Percentiles rank a stretch among this genome's conserved stretches.
Conservation (phyloP, 371 early-diverging fungal genomes). For the Amoeboradix gromovi region DNA sequence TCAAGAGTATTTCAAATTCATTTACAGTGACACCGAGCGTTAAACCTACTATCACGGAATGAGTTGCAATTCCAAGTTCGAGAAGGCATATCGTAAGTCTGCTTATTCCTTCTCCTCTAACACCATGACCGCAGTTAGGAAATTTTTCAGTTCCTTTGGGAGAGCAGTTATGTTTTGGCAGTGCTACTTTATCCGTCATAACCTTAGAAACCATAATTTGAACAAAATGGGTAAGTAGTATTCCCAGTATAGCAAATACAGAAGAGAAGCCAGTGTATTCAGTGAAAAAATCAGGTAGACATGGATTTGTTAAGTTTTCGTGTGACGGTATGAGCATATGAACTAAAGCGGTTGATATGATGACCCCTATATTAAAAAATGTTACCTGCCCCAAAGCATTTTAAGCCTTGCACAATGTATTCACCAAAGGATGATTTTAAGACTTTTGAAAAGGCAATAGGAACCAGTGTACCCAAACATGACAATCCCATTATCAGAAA, state of each 20-base stretch:
- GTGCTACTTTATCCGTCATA: constrained; percentile 5
- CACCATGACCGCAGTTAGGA: constrained; percentile 3
- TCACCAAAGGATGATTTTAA: too few species aligned
- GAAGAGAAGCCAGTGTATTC: constrained; percentile 18
- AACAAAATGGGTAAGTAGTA: constrained; percentile 17
- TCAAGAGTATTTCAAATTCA: constrained; percentile 32
- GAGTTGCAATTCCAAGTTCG: constrained; percentile 54
- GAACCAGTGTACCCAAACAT: too few species aligned
- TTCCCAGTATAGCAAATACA: constrained; percentile 18
- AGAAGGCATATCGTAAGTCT: constrained; percentile 26
- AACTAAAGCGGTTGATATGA: constrained; percentile 42
- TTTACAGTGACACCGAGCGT: constrained; percentile 35
- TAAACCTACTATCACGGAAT: constrained; percentile 58
- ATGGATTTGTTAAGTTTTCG: constrained; percentile 13
- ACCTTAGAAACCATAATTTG: constrained; percentile 17
- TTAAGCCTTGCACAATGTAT: too few species aligned
- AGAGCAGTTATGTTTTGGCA: constrained; percentile 3
- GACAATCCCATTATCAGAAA: constrained; percentile 18
- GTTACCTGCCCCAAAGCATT: too few species aligned
- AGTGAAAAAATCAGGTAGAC: constrained; percentile 9
- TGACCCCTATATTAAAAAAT: constrained; percentile 42
- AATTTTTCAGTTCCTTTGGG: background rate
- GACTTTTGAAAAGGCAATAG: too few species aligned
- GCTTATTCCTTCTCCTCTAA: constrained; percentile 1
- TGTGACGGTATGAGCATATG: constrained; percentile 28